These are phyloP conservation scores for Fagopyrum esculentum DNA, from an alignment of 148 eudicot species.

Conservation along the genomic window DNA sequence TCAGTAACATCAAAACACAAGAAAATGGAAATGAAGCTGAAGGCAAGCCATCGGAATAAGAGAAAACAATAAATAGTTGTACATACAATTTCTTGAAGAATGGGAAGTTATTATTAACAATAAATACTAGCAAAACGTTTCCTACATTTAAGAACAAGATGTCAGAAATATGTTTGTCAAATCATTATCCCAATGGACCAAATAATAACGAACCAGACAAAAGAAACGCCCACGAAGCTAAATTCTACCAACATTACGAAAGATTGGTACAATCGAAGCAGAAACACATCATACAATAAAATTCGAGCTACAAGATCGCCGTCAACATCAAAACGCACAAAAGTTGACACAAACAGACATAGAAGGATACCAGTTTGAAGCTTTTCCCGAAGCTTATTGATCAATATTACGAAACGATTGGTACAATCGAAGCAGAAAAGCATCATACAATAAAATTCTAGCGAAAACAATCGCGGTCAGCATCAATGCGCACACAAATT, in stretches of 20 bases:
- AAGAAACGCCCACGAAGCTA: not conserved
- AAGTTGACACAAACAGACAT: not conserved
- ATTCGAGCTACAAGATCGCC: not conserved
- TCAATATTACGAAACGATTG: conserved; percentile 9
- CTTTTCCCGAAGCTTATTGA: conserved; percentile 82
- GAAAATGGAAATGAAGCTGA: not conserved
- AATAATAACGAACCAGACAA: not conserved
- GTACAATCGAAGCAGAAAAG: conserved; percentile 1
- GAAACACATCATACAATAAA: not conserved
- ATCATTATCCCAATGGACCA: not conserved
- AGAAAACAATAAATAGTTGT: not conserved
- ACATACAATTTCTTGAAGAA: not conserved
- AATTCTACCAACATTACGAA: not conserved
- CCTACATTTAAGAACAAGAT: not conserved
- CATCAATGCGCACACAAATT: not conserved
- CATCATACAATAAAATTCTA: not conserved
- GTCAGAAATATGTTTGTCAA: not conserved
- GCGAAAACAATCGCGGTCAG: not conserved
- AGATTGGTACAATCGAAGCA: not conserved
- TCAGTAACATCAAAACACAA: not conserved
- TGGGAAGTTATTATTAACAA: not conserved
- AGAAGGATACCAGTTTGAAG: conserved; percentile 56
- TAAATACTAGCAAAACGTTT: not conserved
- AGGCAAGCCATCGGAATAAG: not conserved
- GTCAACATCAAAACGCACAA: not conserved